Base-by-base conservation (phyloP, 768 basidiomycete species). In the Trametes elegans region DNA sequence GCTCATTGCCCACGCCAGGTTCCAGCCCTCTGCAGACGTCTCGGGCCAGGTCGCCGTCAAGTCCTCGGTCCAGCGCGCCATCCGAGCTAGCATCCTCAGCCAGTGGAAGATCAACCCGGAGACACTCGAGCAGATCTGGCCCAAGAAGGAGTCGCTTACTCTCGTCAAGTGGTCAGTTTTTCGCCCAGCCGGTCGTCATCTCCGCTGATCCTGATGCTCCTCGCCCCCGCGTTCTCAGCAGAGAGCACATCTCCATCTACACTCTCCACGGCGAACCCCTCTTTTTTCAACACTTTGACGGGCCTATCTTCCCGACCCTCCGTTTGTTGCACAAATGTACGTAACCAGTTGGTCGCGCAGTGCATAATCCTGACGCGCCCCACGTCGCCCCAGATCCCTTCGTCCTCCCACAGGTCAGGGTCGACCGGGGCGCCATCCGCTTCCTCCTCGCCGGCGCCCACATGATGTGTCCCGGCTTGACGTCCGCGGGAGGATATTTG, bases 381-480 rank as follows among this genome's bases (percentile, higher is more conserved):
- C 35, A 28, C 32, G 24, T 31, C 57, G 26, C 28, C 32, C 29
- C 70, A 99, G 96, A 97, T 76, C 97, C 97, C 7, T 88, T 82
- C 64, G 77, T 98, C 60, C 80, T 98, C 28, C 93, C 95, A 5
- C 84, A 79, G 64, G 93, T 96, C 44, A 83, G 86, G 60, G 80
- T 98, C 43, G 97, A 99, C 76, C 87, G 96, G 46, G 97, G 97
- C 44, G 97, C 97, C 49, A 99, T 99, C 74, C 90, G 95, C 29
- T 99, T 98, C 73, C 81, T 99, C 34, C 83, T 99, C 41, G 87
- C 85, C 10, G 97, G 93, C 14, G 93, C 93, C 23, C 86, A 88
- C 73, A 94, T 96, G 90, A 96, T 96, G 93, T 94, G 89, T 63
- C 97, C 97, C 5, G 97, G 97, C 19, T 75, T 99, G 50, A 96